Evolutionary conservation across 2,329 filamentous ascomycete genomes (phyloP).

Genomic region (Calonectria pseudoreteaudii): DNA sequence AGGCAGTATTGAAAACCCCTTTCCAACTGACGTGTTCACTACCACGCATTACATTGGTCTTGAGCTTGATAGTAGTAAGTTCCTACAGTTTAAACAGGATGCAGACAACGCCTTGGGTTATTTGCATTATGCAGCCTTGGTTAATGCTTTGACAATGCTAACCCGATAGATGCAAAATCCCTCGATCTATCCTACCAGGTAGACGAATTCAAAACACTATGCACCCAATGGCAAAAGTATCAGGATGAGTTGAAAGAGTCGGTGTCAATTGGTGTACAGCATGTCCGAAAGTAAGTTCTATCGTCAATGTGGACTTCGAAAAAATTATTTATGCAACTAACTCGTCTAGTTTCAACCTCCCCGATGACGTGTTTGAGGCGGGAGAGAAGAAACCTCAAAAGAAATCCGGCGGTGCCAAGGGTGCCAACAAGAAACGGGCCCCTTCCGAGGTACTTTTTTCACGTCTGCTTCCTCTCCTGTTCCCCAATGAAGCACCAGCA

Average conservation of each 20-base stretch:
- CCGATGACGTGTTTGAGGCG: slow-evolving; percentile 87
- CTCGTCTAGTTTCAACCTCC: slow-evolving; percentile 80
- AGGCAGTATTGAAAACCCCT: slow-evolving; percentile 22
- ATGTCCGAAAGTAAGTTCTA: slow-evolving; percentile 82
- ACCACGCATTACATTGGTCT: slow-evolving; percentile 96
- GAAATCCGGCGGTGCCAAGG: slow-evolving; percentile 58
- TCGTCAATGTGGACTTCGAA: background rate
- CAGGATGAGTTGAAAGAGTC: slow-evolving; percentile 73
- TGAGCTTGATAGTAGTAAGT: slow-evolving; percentile 79
- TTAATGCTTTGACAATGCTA: slow-evolving; percentile 38
- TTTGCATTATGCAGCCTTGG: background rate
- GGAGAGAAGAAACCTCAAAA: slow-evolving; percentile 80
- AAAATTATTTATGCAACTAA: slow-evolving; percentile 22
- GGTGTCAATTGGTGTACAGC: slow-evolving; percentile 79
- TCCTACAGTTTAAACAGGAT: background rate
- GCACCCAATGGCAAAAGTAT: slow-evolving; percentile 81
- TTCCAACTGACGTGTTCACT: slow-evolving; percentile 74
- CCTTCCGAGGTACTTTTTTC: slow-evolving; percentile 57
- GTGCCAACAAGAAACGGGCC: slow-evolving; percentile 61
- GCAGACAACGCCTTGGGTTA: background rate
- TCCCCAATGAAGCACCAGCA: slow-evolving; percentile 25
- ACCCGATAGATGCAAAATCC: slow-evolving; percentile 70
- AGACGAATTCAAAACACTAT: slow-evolving; percentile 86
- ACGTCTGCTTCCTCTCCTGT: slow-evolving; percentile 30
- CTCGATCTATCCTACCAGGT: slow-evolving; percentile 86